phyloP scores from a whole-genome alignment of 139 green algal species.

The Micromonas commoda region DNA sequence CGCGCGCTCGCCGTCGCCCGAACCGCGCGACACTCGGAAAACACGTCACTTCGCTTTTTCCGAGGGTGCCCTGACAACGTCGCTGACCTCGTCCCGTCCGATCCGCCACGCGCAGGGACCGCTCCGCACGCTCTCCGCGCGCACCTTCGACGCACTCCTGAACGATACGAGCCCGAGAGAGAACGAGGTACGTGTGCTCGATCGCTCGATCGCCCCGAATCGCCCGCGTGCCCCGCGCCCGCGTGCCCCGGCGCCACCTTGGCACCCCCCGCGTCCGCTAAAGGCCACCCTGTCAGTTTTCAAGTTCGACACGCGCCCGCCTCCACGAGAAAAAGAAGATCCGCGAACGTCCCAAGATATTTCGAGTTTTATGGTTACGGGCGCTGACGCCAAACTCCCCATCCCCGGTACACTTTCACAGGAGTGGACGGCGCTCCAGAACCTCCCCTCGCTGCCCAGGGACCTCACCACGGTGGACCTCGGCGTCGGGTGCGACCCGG shows the following conservation, averaged over 20 bases:
- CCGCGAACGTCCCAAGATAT: too few relatives aligned
- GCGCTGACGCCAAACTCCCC: neutral
- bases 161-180: neutral
- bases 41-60: neutral
- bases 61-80: neutral
- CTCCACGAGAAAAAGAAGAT: neutral
- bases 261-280: neutral
- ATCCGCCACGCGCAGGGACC: neutral
- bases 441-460: neutral
- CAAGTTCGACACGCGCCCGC: too few relatives aligned
- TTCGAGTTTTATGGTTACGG: neutral
- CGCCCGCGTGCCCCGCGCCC: too few relatives aligned
- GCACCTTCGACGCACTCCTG: neutral
- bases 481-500: neutral
- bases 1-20: neutral
- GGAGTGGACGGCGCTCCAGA: neutral
- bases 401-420: neutral
- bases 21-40: neutral
- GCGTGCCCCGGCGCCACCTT: too few relatives aligned
- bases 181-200: neutral
- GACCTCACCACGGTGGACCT: neutral
- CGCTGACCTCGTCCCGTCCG: neutral
- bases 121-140: neutral
- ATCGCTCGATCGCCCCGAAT: neutral
- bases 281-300: too few relatives aligned